These are phyloP conservation scores for Dysphania ambrosioides DNA, from an alignment of 148 eudicot species.

Conservation along the genomic window DNA sequence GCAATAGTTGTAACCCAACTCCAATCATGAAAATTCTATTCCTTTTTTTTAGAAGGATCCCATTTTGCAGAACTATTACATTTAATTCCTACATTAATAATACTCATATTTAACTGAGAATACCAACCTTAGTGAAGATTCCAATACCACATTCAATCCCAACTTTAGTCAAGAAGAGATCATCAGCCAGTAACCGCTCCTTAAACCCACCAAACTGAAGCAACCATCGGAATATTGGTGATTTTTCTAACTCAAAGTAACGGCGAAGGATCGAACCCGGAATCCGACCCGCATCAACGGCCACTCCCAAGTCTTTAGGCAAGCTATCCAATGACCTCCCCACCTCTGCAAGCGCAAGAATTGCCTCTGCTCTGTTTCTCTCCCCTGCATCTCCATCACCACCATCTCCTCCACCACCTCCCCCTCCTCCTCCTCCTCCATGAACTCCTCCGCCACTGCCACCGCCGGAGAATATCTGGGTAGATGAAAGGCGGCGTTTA, in stretches of 20 bases:
- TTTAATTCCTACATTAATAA: too few relatives aligned
- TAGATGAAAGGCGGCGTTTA: constrained; percentile 13
- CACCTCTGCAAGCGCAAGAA: constrained; percentile 39
- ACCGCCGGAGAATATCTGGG: constrained; percentile 25
- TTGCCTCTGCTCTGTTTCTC: constrained; percentile 50
- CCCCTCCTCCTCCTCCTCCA: constrained; percentile 26
- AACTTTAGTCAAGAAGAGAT: constrained; percentile 75
- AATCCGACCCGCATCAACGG: constrained; percentile 51
- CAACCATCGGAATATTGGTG: constrained; percentile 59
- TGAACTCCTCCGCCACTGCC: constrained; percentile 23
- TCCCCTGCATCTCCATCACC: constrained; percentile 42
- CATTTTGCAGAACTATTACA: not conserved
- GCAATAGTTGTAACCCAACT: too few relatives aligned
- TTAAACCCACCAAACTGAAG: constrained; percentile 73
- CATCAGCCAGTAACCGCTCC: constrained; percentile 83
- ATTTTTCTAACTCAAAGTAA: constrained; percentile 62
- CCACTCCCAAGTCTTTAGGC: constrained; percentile 58
- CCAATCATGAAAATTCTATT: too few relatives aligned
- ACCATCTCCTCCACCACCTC: too few relatives aligned
- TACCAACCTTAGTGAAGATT: constrained; percentile 75
- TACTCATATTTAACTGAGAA: not conserved
- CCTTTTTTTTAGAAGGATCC: too few relatives aligned
- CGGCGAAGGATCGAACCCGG: constrained; percentile 48
- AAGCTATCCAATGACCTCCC: constrained; percentile 54
- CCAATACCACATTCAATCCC: constrained; percentile 91